Conservation (phyloP, 1,284 basidiomycete genomes). For the Rhodotorula sp. region DNA sequence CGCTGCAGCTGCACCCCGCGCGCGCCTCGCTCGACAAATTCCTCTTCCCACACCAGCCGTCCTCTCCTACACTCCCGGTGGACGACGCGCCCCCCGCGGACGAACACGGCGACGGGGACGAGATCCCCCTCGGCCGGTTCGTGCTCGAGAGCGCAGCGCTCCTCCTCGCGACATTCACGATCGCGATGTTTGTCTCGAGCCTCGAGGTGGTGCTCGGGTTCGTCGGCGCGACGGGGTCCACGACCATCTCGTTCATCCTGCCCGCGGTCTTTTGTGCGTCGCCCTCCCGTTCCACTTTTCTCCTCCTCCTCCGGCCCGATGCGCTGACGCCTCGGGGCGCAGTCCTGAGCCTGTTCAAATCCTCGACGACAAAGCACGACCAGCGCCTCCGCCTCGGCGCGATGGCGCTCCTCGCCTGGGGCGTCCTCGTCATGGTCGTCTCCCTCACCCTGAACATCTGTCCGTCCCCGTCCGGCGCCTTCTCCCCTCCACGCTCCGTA, state of each 20-base stretch:
- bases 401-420: slow-evolving; percentile 71
- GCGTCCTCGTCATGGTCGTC: slow-evolving; percentile 77
- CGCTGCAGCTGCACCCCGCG: slow-evolving; percentile 90
- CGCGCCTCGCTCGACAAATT: slow-evolving; percentile 90
- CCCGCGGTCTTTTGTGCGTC: slow-evolving; percentile 68
- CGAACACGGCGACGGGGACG: slow-evolving; percentile 29
- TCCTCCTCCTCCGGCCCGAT: slow-evolving; percentile 43
- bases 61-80: too few relatives aligned
- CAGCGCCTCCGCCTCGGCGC: slow-evolving; percentile 65
- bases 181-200: slow-evolving; percentile 81
- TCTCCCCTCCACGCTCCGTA: not conserved
- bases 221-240: slow-evolving; percentile 94
- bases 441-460: slow-evolving; percentile 55
- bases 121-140: slow-evolving; percentile 64
- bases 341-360: slow-evolving; percentile 63
- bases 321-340: not conserved
- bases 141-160: slow-evolving; percentile 71
- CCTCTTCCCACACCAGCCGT: slow-evolving; percentile 56
- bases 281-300: too few relatives aligned
- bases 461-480: slow-evolving; percentile 1
- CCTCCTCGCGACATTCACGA: slow-evolving; percentile 62
- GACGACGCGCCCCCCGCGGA: slow-evolving; percentile 25
- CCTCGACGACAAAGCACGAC: slow-evolving; percentile 56
- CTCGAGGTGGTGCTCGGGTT: slow-evolving; percentile 82
- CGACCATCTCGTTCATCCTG: slow-evolving; percentile 94